Conservation (phyloP, 495 filamentous ascomycete species). For the Talaromyces borbonicus region DNA sequence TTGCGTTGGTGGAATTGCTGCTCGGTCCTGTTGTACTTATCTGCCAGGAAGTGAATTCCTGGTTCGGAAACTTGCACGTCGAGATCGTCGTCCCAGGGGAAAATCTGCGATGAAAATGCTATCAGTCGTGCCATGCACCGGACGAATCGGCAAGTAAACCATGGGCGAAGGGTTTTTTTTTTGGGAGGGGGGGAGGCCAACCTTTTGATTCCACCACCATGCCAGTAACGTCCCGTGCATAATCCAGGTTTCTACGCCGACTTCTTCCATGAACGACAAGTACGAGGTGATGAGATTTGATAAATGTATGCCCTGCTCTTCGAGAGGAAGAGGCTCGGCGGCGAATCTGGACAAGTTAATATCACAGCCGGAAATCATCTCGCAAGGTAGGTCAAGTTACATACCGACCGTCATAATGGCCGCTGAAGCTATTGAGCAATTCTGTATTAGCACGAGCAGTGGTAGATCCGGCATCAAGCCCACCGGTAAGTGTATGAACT, state of each 20-base stretch:
- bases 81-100: conserved; percentile 56
- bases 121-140: neutral
- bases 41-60: conserved; percentile 46
- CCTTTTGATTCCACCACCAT: conserved; percentile 56
- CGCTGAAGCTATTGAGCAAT: conserved; percentile 38
- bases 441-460: conserved; percentile 4
- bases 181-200: conserved; percentile 9
- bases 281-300: conserved; percentile 46
- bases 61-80: conserved; percentile 49
- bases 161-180: no score
- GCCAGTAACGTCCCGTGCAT: conserved; percentile 53
- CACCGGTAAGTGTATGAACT: conserved; percentile 13
- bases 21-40: conserved; percentile 55
- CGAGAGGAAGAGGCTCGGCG: conserved; percentile 31
- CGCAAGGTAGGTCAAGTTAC: conserved; percentile 6
- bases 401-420: conserved; percentile 54
- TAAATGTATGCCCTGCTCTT: conserved; percentile 37
- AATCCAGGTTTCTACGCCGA: conserved; percentile 53
- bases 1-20: conserved; percentile 39
- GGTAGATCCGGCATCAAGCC: neutral
- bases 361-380: no score
- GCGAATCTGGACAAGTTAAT: conserved; percentile 33
- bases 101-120: conserved; percentile 25
- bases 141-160: neutral
- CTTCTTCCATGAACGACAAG: conserved; percentile 41